A percentile compares a stretch with the other conserved stretches of the same genome.
phyloP scores from a whole-genome alignment of 169 alveolate genomes.

The Cyclospora cayetanensis region DNA sequence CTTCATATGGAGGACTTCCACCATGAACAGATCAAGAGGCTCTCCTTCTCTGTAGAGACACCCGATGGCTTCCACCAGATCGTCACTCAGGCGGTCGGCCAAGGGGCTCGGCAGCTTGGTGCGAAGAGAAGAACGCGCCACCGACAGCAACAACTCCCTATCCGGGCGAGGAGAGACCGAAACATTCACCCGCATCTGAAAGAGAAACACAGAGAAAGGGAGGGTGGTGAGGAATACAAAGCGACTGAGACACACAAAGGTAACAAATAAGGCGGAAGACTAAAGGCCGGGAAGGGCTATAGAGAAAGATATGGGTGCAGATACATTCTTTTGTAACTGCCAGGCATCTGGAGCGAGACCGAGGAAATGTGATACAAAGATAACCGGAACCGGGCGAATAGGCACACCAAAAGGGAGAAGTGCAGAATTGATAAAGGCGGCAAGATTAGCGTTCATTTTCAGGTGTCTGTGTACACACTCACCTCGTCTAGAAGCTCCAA shows the following conservation, averaged over 20 bases:
- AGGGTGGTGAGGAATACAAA: not conserved
- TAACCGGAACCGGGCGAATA: too few species aligned
- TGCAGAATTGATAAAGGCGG: too few species aligned
- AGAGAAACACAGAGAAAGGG: conserved; percentile 9
- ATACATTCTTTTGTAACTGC: too few species aligned
- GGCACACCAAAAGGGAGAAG: too few species aligned
- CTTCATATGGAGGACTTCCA: conserved; percentile 98
- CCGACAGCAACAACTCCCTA: conserved; percentile 89
- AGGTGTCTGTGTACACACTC: too few species aligned
- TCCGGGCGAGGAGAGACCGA: conserved; percentile 14
- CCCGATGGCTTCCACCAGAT: conserved; percentile 95
- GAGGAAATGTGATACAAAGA: too few species aligned
- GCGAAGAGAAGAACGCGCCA: conserved; percentile 94
- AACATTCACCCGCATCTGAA: conserved; percentile 32
- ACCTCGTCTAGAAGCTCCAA: conserved; percentile 89
- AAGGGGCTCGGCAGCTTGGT: conserved; percentile 91
- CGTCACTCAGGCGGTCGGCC: conserved; percentile 96
- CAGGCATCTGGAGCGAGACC: too few species aligned
- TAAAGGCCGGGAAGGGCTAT: not conserved
- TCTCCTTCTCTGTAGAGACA: conserved; percentile 79
- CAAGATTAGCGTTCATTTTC: too few species aligned
- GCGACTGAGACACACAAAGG: not conserved
- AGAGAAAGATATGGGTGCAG: not conserved
- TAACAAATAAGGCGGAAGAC: not conserved
- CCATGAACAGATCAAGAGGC: conserved; percentile 96